Evolutionary conservation across 2,329 filamentous ascomycete species (phyloP).

Genomic region (Phaeosphaeria sp.): DNA sequence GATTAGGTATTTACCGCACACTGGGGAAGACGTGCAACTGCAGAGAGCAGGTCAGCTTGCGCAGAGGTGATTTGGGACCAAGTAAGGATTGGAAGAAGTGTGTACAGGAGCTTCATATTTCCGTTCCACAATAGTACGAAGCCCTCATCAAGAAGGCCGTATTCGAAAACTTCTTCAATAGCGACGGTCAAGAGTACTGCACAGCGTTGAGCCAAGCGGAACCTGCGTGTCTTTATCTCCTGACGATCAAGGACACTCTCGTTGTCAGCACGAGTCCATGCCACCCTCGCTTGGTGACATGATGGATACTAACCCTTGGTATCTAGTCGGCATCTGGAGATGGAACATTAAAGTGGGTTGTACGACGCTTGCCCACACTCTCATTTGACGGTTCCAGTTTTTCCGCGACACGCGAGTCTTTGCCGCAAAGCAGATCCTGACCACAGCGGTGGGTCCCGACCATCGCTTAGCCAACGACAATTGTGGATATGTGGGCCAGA

Average conservation of each 20-base stretch:
- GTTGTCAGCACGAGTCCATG: not conserved
- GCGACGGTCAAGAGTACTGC: not conserved
- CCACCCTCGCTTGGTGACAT: not conserved
- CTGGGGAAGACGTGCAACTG: constrained; percentile 2
- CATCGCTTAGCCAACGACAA: not conserved
- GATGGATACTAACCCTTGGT: not conserved
- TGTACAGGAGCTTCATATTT: constrained; percentile 1
- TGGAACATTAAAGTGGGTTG: not conserved
- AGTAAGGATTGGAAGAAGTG: constrained; percentile 2
- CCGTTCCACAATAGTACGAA: not conserved
- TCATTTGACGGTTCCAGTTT: not conserved
- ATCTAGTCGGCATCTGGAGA: not conserved
- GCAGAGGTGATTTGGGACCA: constrained; percentile 1
- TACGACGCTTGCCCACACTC: not conserved
- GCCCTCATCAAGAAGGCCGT: not conserved
- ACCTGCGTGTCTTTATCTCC: not conserved
- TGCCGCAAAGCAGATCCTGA: not conserved
- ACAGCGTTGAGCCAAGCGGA: not conserved
- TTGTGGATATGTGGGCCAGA: not conserved
- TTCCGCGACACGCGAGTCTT: not conserved
- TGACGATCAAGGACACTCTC: not conserved
- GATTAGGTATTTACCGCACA: constrained; percentile 8
- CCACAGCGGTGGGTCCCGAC: not conserved
- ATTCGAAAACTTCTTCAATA: not conserved
- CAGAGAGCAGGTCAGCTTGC: not conserved